These are phyloP conservation scores for Gymnopilus junonius DNA, from an alignment of 768 basidiomycete species.

Conservation along the genomic window DNA sequence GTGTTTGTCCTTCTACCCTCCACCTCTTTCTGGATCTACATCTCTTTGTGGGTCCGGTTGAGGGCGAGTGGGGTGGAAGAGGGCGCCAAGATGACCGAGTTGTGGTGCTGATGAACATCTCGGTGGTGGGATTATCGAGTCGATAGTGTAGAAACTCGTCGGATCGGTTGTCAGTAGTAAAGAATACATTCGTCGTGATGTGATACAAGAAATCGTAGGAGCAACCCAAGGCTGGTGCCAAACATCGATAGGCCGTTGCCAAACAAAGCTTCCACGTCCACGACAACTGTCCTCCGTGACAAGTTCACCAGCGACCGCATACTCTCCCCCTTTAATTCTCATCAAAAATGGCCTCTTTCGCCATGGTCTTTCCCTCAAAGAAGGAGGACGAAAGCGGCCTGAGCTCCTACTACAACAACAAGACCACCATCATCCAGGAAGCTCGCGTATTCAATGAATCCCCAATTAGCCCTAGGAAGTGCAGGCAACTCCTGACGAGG, in stretches of 20 bases:
- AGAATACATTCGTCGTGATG: background rate
- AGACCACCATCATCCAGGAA: slow-evolving; percentile 97
- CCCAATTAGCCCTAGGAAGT: slow-evolving; percentile 97
- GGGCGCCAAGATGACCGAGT: slow-evolving; percentile 58
- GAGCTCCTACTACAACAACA: slow-evolving; percentile 94
- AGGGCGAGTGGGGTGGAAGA: slow-evolving; percentile 73
- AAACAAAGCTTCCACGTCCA: slow-evolving; percentile 51
- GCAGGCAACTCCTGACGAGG: slow-evolving; percentile 92
- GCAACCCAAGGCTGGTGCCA: slow-evolving; percentile 22
- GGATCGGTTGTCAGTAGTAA: background rate
- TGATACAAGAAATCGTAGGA: background rate
- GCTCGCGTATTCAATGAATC: slow-evolving; percentile 99
- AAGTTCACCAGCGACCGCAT: slow-evolving; percentile 6
- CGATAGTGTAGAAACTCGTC: background rate
- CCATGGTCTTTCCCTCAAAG: slow-evolving; percentile 84
- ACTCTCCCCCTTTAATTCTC: background rate
- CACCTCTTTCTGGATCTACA: slow-evolving; percentile 48
- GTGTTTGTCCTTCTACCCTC: slow-evolving; percentile 72
- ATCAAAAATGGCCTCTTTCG: slow-evolving; percentile 51
- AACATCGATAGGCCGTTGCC: slow-evolving; percentile 33
- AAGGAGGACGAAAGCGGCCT: slow-evolving; percentile 96
- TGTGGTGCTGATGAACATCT: slow-evolving; percentile 18
- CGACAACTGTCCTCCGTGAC: slow-evolving; percentile 21
- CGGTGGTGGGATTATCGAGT: background rate
- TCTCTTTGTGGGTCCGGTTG: slow-evolving; percentile 32